Conservation (phyloP, 352 stramenopile genomes). For the Pelagophyceae sp. region DNA sequence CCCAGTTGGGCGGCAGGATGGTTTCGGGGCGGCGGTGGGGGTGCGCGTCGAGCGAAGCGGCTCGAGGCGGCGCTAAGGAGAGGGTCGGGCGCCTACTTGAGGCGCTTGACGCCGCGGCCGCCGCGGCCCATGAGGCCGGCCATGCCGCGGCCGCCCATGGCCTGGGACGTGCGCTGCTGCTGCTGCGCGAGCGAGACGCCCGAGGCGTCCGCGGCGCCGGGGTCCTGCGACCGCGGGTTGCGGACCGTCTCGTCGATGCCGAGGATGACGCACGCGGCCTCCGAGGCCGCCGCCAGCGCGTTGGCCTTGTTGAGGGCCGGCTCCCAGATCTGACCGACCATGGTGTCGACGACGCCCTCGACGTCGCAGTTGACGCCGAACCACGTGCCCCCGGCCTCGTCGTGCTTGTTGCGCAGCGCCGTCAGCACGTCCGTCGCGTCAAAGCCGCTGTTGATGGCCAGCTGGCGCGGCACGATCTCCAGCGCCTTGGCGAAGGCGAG, state of each 20-base stretch:
- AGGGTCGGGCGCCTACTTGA: conserved; percentile 39
- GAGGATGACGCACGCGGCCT: conserved; percentile 95
- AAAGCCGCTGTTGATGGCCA: conserved; percentile 96
- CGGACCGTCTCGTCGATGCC: conserved; percentile 98
- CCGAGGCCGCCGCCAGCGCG: conserved; percentile 83
- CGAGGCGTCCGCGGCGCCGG: conserved; percentile 44
- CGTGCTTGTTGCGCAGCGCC: conserved; percentile 88
- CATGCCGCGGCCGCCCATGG: conserved; percentile 81
- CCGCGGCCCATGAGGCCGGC: conserved; percentile 67
- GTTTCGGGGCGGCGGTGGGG: no score
- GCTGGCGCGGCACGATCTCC: conserved; percentile 93
- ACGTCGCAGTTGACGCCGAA: conserved; percentile 95
- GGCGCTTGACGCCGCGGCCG: conserved; percentile 52
- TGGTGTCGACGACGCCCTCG: conserved; percentile 89
- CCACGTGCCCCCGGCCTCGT: conserved; percentile 81
- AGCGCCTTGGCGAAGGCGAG: conserved; percentile 90
- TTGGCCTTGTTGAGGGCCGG: conserved; percentile 98
- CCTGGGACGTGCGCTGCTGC: conserved; percentile 65
- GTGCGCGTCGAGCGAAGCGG: no score
- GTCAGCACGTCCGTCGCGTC: conserved; percentile 96
- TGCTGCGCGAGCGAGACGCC: conserved; percentile 6
- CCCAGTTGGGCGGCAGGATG: no score
- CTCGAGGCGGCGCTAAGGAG: no score
- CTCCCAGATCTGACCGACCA: conserved; percentile 94
- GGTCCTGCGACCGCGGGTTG: conserved; percentile 91